Evolutionary conservation across 2,329 filamentous ascomycete genomes (phyloP), one percentile per base, ranked within the genome.

Genomic region (Neospermospora avenae): DNA sequence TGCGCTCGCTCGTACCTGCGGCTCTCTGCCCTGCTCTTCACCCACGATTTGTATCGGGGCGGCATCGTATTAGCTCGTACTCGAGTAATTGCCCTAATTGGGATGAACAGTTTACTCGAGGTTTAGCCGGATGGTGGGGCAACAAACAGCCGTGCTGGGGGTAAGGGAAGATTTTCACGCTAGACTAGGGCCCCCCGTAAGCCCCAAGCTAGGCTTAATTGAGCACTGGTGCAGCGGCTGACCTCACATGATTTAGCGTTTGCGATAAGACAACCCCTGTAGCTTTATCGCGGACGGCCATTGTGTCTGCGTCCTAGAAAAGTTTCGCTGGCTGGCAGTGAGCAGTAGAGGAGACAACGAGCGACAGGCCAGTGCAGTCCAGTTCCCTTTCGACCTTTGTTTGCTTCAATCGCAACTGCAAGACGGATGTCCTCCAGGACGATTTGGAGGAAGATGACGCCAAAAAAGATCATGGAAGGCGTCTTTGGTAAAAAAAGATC

Each of bases 381-480:
- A 49, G n/a, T n/a, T 22, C 48, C 20, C 18, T 4, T 45, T 11
- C 31, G 16, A 35, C 51, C 16, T 10, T 14, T 39, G 11, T 41
- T 28, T 24, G 16, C 10, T 34, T 41, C 18, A 20, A 4, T 53
- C 48, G 7, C 25, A 18, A 53, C 31, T 20, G 52, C 37, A 51
- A 49, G 42, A 39, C 66, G 62, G 57, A 69, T 69, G 64, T 65
- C 62, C 34, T 31, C 46, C 45, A 49, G n/a, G 7, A 49, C 42
- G 41, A 31, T 60, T 37, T 68, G 69, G 55, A 66, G 68, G 65
- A 72, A 52, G 60, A 71, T 73, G 71, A 64, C 64, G 45, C 61
- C 62, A 56, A 68, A 67, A 57, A 82, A 80, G 71, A 76, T 85
- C 60, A 73, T 85, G 58, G 85, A 89, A 73, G 86, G 86, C 66